Conservation (phyloP, 1,284 basidiomycete species). For the Fistulinella staudtii region DNA sequence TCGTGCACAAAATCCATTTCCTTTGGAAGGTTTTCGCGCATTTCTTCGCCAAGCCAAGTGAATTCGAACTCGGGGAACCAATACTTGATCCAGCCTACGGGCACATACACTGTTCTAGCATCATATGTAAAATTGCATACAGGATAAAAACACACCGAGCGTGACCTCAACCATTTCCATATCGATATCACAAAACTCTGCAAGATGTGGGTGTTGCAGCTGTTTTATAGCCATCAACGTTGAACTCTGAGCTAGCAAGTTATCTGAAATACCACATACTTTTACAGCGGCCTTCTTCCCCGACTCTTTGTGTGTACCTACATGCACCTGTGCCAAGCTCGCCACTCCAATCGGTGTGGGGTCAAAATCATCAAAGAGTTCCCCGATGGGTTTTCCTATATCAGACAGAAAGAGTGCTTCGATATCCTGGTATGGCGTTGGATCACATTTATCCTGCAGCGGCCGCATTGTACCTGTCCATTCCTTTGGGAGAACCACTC, state of each 20-base stretch:
- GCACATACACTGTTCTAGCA: neutral
- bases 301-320: conserved; percentile 69
- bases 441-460: conserved; percentile 83
- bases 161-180: conserved; percentile 86
- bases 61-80: conserved; percentile 92
- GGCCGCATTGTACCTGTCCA: conserved; percentile 66
- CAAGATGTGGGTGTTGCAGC: conserved; percentile 93
- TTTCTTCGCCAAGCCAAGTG: conserved; percentile 91
- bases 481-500: conserved; percentile 75
- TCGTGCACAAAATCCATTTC: conserved; percentile 96
- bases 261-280: conserved; percentile 33
- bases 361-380: conserved; percentile 82
- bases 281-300: conserved; percentile 89
- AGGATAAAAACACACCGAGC: conserved; percentile 44
- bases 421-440: conserved; percentile 69
- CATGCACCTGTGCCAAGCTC: conserved; percentile 93
- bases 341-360: conserved; percentile 92
- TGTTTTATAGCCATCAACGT: conserved; percentile 25
- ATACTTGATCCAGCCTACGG: conserved; percentile 77
- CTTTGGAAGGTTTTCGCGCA: conserved; percentile 88
- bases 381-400: conserved; percentile 60
- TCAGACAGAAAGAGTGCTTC: conserved; percentile 70
- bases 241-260: neutral
- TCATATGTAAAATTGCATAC: neutral
- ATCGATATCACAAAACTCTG: conserved; percentile 86